phyloP scores from a whole-genome alignment of 2,329 filamentous ascomycete genomes.

The Polychaeton citri region DNA sequence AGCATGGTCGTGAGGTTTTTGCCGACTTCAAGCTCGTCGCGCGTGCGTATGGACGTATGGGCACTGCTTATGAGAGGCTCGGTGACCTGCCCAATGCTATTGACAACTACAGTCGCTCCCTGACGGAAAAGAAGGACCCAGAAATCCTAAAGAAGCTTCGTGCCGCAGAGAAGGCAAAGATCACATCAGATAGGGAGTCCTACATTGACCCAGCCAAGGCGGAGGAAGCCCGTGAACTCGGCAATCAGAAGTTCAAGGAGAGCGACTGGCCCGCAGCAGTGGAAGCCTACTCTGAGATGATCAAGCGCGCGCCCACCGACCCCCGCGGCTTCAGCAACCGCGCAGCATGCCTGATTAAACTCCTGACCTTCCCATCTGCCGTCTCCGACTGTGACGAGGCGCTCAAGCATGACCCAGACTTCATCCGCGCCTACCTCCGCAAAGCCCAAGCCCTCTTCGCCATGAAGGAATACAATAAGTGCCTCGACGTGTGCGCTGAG shows the following conservation, averaged over 20 bases:
- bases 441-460: conserved; percentile 92
- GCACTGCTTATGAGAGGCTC: conserved; percentile 81
- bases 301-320: conserved; percentile 85
- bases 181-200: conserved; percentile 57
- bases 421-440: conserved; percentile 90
- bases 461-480: conserved; percentile 97
- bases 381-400: conserved; percentile 85
- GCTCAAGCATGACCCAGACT: conserved; percentile 79
- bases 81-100: conserved; percentile 70
- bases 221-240: conserved; percentile 86
- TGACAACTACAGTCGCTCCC: conserved; percentile 79
- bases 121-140: conserved; percentile 92
- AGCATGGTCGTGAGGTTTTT: conserved; percentile 76
- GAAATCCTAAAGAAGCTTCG: conserved; percentile 90
- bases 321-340: conserved; percentile 94
- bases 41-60: conserved; percentile 93
- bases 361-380: conserved; percentile 88
- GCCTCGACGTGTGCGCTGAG: conserved; percentile 75
- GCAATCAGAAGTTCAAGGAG: conserved; percentile 95
- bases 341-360: conserved; percentile 89
- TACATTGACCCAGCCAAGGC: conserved; percentile 88
- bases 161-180: conserved; percentile 74
- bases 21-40: conserved; percentile 98
- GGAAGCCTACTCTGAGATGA: conserved; percentile 90
- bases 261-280: conserved; percentile 91